Base-by-base conservation (phyloP, 176 grass and related monocot species). In the Eremochloa ophiuroides region DNA sequence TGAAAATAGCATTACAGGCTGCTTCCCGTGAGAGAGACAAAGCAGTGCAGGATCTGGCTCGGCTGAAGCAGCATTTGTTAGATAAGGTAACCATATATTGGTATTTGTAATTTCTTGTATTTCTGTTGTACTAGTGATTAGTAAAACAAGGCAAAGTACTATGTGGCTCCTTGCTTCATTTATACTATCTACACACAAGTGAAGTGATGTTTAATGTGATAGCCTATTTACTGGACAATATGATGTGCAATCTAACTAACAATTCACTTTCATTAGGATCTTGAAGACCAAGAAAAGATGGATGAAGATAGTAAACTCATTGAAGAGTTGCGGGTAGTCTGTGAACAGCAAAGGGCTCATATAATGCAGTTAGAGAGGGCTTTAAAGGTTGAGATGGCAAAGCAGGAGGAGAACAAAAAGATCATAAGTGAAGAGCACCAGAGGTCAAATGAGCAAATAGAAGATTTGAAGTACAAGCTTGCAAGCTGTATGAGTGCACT, bases 281-380 rank as follows among this genome's bases (percentile, higher is more conserved):
- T 91, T 77, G 96, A 99, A 83, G 96, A 99, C 83, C 94, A 92
- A 78, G 93, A 95, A 77, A 94, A 94, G 84, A 94, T 94, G 93
- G 93, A 91, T 60, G 93, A 94, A 81, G 93, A 94, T 71, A 89
- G 69, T 85, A 91, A 89, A 83, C 80, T 91, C 64, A 99, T 99
- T 74, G 89, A 95, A 79, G 93, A 93, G 35, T 72, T 99, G 30
- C 79, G 67, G 28, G 85, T 61, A 90, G 88, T 83, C 60, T 91
- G 87, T 79, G 91, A 93, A 77, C 77, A 88, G 59, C 93, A 93
- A 88, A 99, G 79, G 44, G 29, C 35, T 81, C 93, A 88, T 69
- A 87, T 96, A 83, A 55, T 90, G 66, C 93, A 99, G 79, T 76
- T 99, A 83, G 93, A 99, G 42, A 99, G 85, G 71, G 84, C 89